phyloP scores from a whole-genome alignment of 345 rosid species.

The Camelina neglecta region DNA sequence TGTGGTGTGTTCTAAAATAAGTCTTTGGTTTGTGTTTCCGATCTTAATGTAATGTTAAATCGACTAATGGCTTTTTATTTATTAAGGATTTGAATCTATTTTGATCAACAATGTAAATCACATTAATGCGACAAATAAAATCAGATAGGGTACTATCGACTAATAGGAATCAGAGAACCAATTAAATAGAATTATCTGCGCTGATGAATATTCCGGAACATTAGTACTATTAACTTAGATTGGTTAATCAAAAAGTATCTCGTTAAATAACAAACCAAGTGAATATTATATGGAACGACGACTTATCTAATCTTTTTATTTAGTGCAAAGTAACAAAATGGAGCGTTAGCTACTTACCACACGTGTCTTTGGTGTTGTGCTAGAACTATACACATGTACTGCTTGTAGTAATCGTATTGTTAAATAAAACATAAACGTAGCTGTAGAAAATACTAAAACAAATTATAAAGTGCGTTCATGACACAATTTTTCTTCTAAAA shows the following conservation, averaged over 20 bases:
- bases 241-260: not conserved
- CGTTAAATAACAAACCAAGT: not conserved
- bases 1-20: slow-evolving; percentile 34
- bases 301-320: not conserved
- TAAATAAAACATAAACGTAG: slow-evolving; percentile 8
- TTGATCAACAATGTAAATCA: not conserved
- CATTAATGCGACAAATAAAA: too few relatives aligned
- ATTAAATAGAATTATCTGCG: not conserved
- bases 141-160: too few relatives aligned
- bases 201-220: not conserved
- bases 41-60: slow-evolving; percentile 30
- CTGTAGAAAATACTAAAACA: not conserved
- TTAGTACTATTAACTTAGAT: not conserved
- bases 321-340: not conserved
- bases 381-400: not conserved
- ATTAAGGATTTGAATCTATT: not conserved
- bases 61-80: not conserved
- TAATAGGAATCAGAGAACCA: not conserved
- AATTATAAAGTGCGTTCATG: not conserved
- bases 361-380: slow-evolving; percentile 8
- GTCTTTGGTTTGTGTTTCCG: slow-evolving; percentile 18
- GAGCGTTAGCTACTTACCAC: slow-evolving; percentile 14
- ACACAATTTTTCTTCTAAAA: not conserved
- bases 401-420: not conserved
- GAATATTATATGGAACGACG: not conserved